Base-by-base conservation (phyloP, 1,284 basidiomycete species). In the Ganoderma leucocontextum region DNA sequence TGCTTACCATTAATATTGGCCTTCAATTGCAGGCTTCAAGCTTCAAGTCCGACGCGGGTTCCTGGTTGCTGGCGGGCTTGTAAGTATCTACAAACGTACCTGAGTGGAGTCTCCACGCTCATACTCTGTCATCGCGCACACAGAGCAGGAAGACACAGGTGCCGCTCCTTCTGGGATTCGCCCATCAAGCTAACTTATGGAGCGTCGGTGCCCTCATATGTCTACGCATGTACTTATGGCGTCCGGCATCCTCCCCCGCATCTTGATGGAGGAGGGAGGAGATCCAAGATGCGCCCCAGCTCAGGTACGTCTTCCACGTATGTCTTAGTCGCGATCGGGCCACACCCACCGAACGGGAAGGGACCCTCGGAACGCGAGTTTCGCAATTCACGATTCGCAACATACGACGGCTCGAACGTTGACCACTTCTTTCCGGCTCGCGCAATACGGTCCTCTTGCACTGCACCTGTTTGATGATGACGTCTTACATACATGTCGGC, bases 241-340 rank as follows among this genome's bases (percentile, higher is more conserved):
- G 44, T n/a, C 9, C n/a, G n/a, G 44, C 44, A 9, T 47, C 44
- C 44, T 47, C 22, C 47, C 44, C 47, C 47, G 22, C 47, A 38
- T 59, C 57, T 55, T 55, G 33, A 29, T 55, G 52, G 52, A 35
- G 29, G 17, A 55, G 52, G 17, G 29, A 52, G 25, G 47, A 55
- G 52, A 55, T 29, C 52, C 29, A 35, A 35, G 29, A 55, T 17
- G 52, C 29, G 52, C 29, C 15, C 52, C 52, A 4, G 4, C 29
- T 39, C 58, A 60, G 58, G 58, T 41, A 60, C 58, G 36, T 38
- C 58, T n/a, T 25, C 38, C 58, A n/a, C 13, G 36, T 39, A 39
- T 39, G 38, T 39, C 35, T 5, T 39, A 41, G 38, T 38, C 22
- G 47, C 47, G 22, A 49, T 39, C 58, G 58, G 58, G 58, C 58